Evolutionary conservation across 2,329 filamentous ascomycete species (phyloP).

Genomic region (Penicillium concentricum): DNA sequence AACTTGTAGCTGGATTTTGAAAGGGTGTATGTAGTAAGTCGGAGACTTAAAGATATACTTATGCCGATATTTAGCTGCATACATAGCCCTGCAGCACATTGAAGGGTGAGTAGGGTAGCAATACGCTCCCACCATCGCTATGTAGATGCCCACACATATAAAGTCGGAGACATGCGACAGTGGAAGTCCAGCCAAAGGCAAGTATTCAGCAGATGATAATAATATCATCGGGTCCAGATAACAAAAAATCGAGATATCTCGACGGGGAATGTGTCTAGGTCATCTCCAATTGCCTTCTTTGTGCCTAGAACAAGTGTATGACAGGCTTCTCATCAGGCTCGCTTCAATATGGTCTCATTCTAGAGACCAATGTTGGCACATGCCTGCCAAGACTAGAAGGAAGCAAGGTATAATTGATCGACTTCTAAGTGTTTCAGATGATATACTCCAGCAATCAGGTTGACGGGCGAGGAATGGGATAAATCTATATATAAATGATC

Average conservation of each 20-base stretch:
- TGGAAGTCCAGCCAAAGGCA: not conserved
- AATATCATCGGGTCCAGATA: too few species aligned
- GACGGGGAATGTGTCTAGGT: not conserved
- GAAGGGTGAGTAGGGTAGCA: not conserved
- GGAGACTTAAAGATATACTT: not conserved
- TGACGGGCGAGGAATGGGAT: not conserved
- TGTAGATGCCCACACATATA: not conserved
- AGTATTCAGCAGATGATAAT: not conserved
- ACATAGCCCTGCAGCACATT: not conserved
- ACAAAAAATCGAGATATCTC: not conserved
- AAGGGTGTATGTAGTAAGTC: too few species aligned
- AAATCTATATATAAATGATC: not conserved
- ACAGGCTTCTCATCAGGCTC: not conserved
- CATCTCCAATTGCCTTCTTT: not conserved
- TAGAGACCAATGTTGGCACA: not conserved
- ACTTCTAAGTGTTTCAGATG: not conserved
- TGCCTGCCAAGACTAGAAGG: not conserved
- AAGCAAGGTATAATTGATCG: not conserved
- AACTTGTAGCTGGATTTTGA: not conserved
- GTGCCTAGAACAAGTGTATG: not conserved
- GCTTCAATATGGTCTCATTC: not conserved
- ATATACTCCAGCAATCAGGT: not conserved
- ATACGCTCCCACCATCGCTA: not conserved
- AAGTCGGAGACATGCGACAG: not conserved
- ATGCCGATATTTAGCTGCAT: not conserved